Base-by-base conservation (phyloP, 2,329 filamentous ascomycete species). In the Fusarium solani-melongenae region DNA sequence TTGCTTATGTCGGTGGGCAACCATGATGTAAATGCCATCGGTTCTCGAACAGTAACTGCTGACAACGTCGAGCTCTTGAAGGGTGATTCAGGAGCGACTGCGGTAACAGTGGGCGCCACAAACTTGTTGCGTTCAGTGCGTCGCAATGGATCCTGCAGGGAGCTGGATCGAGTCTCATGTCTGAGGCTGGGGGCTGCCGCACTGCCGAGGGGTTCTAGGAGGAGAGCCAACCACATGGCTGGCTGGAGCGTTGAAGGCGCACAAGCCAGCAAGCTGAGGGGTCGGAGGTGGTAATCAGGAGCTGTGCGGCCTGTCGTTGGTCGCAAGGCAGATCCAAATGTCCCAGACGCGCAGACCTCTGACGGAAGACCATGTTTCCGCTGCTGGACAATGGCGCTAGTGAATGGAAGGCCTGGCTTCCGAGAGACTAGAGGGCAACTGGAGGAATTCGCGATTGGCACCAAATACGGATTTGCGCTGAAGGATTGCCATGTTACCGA, bases 371-470 rank as follows among this genome's bases (percentile, higher is more conserved):
- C 53, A 46, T 39, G 41, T 62, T 76, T 75, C 76, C 75, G 75
- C 66, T 68, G 71, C 53, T 70, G 73, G 71, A 41, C 57, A 57
- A 58, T 22, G 38, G 63, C 75, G 75, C 76, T 78, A 78, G 68
- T 55, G 36, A 39, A 59, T 78, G 76, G 76, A 78, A 78, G 69
- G 58, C 65, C 60, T 62, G 63, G 39, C 66, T 73, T 78, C 76
- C 76, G 76, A 71, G 71, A 64, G 63, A 55, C 72, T 76, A 77
- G 62, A 57, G 38, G 24, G 67, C 44, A 17, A 22, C 24, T 41
- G 49, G 44, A 72, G 58, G 67, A 75, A 71, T 69, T 71, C 20
- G 51, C 65, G 63, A 64, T 63, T 57, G 53, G 66, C 49, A 60
- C 62, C 44, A 38, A 46, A 59, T 36, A 38, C 15, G 51, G 27